These are phyloP conservation scores for Brettanomyces anomalus DNA, from an alignment of 805 yeast genomes.

Conservation along the genomic window DNA sequence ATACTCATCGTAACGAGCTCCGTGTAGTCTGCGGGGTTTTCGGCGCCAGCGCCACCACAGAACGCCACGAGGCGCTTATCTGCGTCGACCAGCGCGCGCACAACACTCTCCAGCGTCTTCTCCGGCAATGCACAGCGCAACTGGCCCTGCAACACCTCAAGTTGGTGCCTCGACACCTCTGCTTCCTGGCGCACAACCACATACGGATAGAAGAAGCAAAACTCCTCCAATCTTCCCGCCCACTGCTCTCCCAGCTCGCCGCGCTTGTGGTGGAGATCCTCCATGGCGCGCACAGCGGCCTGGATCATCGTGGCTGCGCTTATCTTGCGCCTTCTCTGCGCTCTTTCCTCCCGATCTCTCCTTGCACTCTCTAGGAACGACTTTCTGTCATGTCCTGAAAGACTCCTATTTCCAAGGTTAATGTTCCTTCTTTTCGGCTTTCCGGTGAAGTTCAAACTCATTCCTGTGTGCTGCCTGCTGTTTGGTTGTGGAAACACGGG, in stretches of 20 bases:
- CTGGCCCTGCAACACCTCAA: slow-evolving; percentile 1
- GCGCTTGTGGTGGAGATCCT: slow-evolving; percentile 25
- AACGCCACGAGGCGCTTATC: too few relatives aligned
- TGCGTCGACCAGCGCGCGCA: too few relatives aligned
- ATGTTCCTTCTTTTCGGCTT: slow-evolving; percentile 29
- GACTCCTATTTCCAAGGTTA: slow-evolving; percentile 36
- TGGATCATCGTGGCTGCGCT: slow-evolving; percentile 46
- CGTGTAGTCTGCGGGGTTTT: too few relatives aligned
- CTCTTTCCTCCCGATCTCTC: slow-evolving; percentile 58
- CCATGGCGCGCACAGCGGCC: slow-evolving; percentile 31
- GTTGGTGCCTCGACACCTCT: slow-evolving; percentile 5
- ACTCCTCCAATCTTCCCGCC: slow-evolving; percentile 21
- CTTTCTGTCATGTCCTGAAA: slow-evolving; percentile 25
- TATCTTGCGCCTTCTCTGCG: slow-evolving; percentile 39
- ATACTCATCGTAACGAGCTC: too few relatives aligned
- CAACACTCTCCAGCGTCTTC: too few relatives aligned
- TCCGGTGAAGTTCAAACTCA: slow-evolving; percentile 27
- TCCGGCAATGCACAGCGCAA: not conserved
- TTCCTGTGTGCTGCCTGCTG: slow-evolving; percentile 3
- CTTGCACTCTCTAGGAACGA: slow-evolving; percentile 55
- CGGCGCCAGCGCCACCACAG: too few relatives aligned
- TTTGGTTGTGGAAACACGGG: too few relatives aligned
- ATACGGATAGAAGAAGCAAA: slow-evolving; percentile 22
- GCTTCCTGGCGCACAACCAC: slow-evolving; percentile 7
- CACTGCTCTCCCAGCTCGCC: slow-evolving; percentile 12